A percentile compares a stretch with the other conserved stretches of the same genome.
phyloP scores from a whole-genome alignment of 1,139 yeast genomes.

The Blastobotrys apis region DNA sequence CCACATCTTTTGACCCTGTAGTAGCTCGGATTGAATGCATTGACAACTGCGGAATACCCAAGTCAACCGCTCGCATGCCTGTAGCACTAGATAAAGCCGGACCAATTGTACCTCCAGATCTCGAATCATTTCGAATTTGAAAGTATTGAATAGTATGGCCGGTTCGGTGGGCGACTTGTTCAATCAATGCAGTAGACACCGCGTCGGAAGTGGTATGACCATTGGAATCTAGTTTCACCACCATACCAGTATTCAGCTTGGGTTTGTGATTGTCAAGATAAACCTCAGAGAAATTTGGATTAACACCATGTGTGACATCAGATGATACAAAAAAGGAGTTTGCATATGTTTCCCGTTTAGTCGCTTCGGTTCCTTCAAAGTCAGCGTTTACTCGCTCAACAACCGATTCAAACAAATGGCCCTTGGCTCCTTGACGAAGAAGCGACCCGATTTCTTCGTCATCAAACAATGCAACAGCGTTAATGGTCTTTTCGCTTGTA shows the following conservation, averaged over 20 bases:
- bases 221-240: constrained; percentile 62
- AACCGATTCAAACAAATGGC: constrained; percentile 76
- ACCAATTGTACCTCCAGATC: constrained; percentile 81
- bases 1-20: constrained; percentile 66
- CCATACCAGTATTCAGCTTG: constrained; percentile 65
- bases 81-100: constrained; percentile 59
- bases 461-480: constrained; percentile 72
- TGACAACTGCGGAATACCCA: constrained; percentile 72
- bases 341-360: constrained; percentile 31
- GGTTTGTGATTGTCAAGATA: constrained; percentile 67
- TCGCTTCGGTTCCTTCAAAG: constrained; percentile 45
- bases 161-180: constrained; percentile 52
- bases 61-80: constrained; percentile 72
- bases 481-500: constrained; percentile 7
- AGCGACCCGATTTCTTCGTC: constrained; percentile 90
- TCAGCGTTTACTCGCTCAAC: constrained; percentile 58
- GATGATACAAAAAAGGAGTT: constrained; percentile 83
- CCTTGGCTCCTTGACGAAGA: constrained; percentile 90
- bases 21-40: constrained; percentile 83
- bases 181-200: constrained; percentile 55
- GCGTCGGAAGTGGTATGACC: constrained; percentile 70
- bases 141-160: constrained; percentile 53
- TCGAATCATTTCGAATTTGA: constrained; percentile 57
- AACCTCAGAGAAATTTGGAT: constrained; percentile 70
- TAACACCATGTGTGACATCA: constrained; percentile 92